Conservation (phyloP, 768 basidiomycete genomes). For the Rossbeevera mucosa region DNA sequence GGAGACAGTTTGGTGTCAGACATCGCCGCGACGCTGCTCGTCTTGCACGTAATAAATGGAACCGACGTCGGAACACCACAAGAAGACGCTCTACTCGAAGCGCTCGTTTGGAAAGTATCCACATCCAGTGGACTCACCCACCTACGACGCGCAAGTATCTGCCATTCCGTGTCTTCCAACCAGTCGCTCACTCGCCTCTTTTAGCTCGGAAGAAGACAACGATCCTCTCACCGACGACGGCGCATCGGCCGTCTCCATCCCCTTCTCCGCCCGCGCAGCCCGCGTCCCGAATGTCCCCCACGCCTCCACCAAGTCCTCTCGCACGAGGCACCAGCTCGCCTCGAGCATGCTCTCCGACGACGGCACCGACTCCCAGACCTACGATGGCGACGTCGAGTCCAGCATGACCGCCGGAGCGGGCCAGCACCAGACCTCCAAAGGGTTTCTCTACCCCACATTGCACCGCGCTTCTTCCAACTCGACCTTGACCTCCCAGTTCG, state of each 20-base stretch:
- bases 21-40: neutral
- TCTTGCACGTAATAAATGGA: slow-evolving; percentile 17
- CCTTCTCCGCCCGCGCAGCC: slow-evolving; percentile 24
- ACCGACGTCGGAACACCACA: slow-evolving; percentile 27
- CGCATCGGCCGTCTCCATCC: slow-evolving; percentile 47
- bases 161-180: neutral
- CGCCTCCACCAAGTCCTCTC: slow-evolving; percentile 19
- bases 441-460: slow-evolving; percentile 28
- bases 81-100: slow-evolving; percentile 39
- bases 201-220: slow-evolving; percentile 82
- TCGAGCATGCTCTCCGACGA: slow-evolving; percentile 58
- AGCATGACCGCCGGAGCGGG: slow-evolving; percentile 59
- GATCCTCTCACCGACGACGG: slow-evolving; percentile 80
- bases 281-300: slow-evolving; percentile 29
- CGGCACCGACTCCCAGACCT: slow-evolving; percentile 80
- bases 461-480: slow-evolving; percentile 48
- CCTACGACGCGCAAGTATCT: slow-evolving; percentile 63
- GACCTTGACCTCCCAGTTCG: slow-evolving; percentile 45
- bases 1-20: neutral
- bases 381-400: slow-evolving; percentile 86
- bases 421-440: slow-evolving; percentile 29
- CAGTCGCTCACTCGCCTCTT: neutral
- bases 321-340: slow-evolving; percentile 50
- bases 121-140: slow-evolving; percentile 60
- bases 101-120: slow-evolving; percentile 70